Percentiles rank a stretch among this genome's conserved stretches.
Conservation (phyloP, 2,329 filamentous ascomycete genomes). For the Fusarium nelsonii region DNA sequence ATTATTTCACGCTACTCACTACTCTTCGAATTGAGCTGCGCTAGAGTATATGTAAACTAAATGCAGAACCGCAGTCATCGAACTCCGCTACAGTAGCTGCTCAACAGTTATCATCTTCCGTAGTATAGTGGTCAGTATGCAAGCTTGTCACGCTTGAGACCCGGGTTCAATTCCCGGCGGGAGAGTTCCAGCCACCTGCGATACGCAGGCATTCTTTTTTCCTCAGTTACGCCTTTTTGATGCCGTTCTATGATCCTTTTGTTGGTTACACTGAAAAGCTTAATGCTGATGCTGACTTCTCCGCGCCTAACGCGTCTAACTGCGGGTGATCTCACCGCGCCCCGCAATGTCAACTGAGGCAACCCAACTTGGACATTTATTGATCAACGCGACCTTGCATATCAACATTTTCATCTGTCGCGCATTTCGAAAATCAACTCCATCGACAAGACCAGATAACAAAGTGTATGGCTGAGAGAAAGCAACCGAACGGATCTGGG, state of each 20-base stretch:
- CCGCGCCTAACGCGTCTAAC: conserved; percentile 18
- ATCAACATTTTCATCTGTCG: neutral
- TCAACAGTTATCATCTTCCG: conserved; percentile 5
- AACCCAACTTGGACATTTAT: conserved; percentile 14
- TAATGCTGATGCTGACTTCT: neutral
- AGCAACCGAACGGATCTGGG: conserved; percentile 42
- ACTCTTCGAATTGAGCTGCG: too few relatives aligned
- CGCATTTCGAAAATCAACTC: neutral
- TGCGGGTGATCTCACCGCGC: conserved; percentile 12
- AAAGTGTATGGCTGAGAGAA: conserved; percentile 53
- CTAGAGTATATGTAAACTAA: too few relatives aligned
- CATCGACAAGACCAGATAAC: neutral
- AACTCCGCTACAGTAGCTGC: neutral
- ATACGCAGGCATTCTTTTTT: conserved; percentile 10
- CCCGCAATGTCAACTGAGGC: conserved; percentile 21
- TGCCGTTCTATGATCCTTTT: neutral
- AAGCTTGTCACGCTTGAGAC: conserved; percentile 36
- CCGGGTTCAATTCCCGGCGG: conserved; percentile 35
- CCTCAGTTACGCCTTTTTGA: neutral
- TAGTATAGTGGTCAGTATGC: conserved; percentile 38
- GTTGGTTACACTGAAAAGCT: neutral
- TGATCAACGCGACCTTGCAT: conserved; percentile 16
- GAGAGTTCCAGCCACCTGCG: conserved; percentile 29
- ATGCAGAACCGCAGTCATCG: neutral
- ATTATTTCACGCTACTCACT: neutral